Percentiles rank a stretch among this genome's conserved stretches.
phyloP scores from a whole-genome alignment of 306 rosid species.

The Trifolium repens region DNA sequence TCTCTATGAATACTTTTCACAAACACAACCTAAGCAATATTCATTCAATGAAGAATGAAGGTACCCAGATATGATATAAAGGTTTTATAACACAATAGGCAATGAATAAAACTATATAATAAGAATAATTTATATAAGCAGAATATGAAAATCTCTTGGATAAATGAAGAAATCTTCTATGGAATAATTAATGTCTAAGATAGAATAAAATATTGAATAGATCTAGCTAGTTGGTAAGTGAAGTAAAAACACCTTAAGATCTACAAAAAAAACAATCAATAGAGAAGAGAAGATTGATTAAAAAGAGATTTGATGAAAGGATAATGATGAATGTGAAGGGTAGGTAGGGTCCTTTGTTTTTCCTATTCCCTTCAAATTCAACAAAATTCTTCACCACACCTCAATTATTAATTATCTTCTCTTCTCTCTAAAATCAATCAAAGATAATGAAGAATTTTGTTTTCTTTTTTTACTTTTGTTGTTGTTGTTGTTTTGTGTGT shows the following conservation, averaged over 20 bases:
- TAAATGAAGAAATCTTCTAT: conserved; percentile 34
- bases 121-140: conserved; percentile 40
- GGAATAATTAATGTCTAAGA: conserved; percentile 37
- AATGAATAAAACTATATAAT: conserved; percentile 56
- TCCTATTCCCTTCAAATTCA: conserved; percentile 43
- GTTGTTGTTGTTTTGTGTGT: conserved; percentile 30
- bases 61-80: conserved; percentile 54
- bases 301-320: conserved; percentile 48
- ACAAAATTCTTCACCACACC: conserved; percentile 57
- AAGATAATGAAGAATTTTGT: conserved; percentile 31
- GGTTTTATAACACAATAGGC: conserved; percentile 51
- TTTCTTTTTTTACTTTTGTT: conserved; percentile 2
- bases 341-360: conserved; percentile 40
- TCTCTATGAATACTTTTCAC: not conserved
- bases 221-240: conserved; percentile 50
- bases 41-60: conserved; percentile 20
- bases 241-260: conserved; percentile 50
- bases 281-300: conserved; percentile 38
- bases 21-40: not conserved
- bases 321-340: conserved; percentile 51
- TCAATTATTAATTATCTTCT: conserved; percentile 45
- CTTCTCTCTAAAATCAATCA: conserved; percentile 43
- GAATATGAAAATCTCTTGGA: conserved; percentile 41
- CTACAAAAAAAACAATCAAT: conserved; percentile 32
- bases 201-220: conserved; percentile 38